Base-by-base conservation (phyloP, 129 eudicot genomes). In the Gnaphalium uliginosum region DNA sequence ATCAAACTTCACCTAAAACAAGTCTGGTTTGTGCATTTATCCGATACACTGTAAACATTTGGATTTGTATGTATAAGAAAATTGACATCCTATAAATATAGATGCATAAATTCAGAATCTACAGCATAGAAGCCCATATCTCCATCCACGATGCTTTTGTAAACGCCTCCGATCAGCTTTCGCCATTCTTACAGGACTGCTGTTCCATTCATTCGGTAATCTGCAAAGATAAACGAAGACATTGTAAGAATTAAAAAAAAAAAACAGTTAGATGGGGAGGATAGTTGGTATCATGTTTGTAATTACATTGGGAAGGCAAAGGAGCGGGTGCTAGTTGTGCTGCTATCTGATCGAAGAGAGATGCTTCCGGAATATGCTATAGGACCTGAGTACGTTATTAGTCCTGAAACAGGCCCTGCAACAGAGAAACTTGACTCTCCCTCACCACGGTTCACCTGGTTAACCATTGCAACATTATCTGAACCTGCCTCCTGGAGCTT, bases 251-350 rank as follows among this genome's bases (percentile, higher is more conserved):
- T 14, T 22, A 13, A 24, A 56, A 27, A 15, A 56, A 27, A 15
- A 26, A 33, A 68, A 4, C 10, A 5, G 53, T 17, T 50, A 27
- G 9, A 6, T 2, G n/a, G 21, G 4, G 11, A 43, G n/a, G 24
- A 64, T 21, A 19, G n/a, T 6, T 19, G 4, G 19, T 37, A 61
- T 15, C 2, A 23, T 54, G 58, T 19, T 46, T 46, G 48, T 71
- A 27, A 73, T 83, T 89, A 94, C 98, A 94, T 79, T 4, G 98
- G 98, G 85, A 94, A 94, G 54, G 98, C 98, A 74, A 94, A 94
- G 75, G 98, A 94, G 71, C 96, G 74, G 33, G 91, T 86, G 83
- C 98, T 93, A 68, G 97, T 86, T 59, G 97, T 78, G 83, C 98
- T 94, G 85, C 97, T 89, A 62, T 94, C 98, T 4, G 98, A 93